Percentiles rank a stretch among this genome's conserved stretches.
These are phyloP conservation scores for Cupressus sempervirens DNA, from an alignment of 75 land plant genomes.

Conservation along the genomic window DNA sequence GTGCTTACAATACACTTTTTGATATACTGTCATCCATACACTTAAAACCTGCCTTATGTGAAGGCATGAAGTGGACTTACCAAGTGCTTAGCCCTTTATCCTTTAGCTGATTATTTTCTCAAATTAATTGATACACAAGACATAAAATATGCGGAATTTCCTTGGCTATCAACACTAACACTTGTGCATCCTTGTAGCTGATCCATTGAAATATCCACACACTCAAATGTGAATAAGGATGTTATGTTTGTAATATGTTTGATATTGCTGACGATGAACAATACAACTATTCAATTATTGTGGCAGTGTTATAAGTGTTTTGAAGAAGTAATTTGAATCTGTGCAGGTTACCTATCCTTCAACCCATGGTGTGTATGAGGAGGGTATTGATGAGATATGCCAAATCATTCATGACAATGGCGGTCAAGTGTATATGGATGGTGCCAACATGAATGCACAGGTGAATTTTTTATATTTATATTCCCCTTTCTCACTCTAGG, in stretches of 20 bases:
- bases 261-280: background rate
- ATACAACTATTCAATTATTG: background rate
- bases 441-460: conserved; percentile 99
- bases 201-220: background rate
- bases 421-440: conserved; percentile 99
- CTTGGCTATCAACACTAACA: background rate
- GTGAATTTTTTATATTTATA: conserved; percentile 24
- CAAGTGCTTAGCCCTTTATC: background rate
- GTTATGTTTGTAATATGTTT: background rate
- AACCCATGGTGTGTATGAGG: conserved; percentile 99
- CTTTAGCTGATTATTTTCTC: background rate
- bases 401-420: conserved; percentile 95
- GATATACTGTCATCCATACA: background rate
- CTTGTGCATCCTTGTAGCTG: background rate
- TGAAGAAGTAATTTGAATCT: conserved; percentile 1
- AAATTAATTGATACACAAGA: background rate
- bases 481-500: background rate
- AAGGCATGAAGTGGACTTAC: background rate
- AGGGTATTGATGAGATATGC: conserved; percentile 98
- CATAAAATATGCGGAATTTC: background rate
- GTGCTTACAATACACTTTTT: background rate
- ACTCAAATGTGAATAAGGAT: background rate
- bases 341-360: conserved; percentile 97
- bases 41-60: background rate
- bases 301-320: too few species aligned